Conservation (phyloP, 768 basidiomycete species). For the Sutorius australiensis region DNA sequence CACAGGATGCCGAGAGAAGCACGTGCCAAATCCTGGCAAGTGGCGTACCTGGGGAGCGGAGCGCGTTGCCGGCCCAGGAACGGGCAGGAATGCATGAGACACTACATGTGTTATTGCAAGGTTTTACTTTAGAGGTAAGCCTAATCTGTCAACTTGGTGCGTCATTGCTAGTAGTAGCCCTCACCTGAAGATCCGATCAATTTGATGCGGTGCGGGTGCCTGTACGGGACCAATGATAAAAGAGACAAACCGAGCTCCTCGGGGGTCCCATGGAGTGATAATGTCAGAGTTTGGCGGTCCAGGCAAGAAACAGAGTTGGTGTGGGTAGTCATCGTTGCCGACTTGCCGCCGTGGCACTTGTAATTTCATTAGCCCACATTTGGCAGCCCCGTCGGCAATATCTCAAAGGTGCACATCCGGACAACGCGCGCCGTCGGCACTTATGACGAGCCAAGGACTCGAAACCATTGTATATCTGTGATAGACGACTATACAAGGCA, state of each 20-base stretch:
- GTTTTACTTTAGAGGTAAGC: not conserved
- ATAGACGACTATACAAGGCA: slow-evolving; percentile 4
- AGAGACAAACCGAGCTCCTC: not conserved
- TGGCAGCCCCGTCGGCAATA: not conserved
- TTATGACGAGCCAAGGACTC: not conserved
- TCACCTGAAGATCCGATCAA: no score
- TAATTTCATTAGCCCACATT: not conserved
- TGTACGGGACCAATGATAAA: not conserved
- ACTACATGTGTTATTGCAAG: not conserved
- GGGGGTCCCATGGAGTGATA: not conserved
- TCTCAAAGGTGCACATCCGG: not conserved
- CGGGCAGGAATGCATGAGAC: no score
- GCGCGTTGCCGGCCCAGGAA: not conserved
- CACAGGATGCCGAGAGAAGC: not conserved
- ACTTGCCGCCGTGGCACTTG: not conserved
- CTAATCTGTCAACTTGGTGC: not conserved
- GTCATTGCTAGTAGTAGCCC: not conserved
- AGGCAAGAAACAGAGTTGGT: not conserved
- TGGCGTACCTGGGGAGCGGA: not conserved
- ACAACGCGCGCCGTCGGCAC: no score
- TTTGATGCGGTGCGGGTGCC: not conserved
- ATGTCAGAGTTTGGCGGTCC: no score
- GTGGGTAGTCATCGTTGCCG: not conserved
- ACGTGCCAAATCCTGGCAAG: not conserved
- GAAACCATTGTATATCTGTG: slow-evolving; percentile 1